Evolutionary conservation across 768 basidiomycete genomes (phyloP).

Genomic region (Suillus subalutaceus): DNA sequence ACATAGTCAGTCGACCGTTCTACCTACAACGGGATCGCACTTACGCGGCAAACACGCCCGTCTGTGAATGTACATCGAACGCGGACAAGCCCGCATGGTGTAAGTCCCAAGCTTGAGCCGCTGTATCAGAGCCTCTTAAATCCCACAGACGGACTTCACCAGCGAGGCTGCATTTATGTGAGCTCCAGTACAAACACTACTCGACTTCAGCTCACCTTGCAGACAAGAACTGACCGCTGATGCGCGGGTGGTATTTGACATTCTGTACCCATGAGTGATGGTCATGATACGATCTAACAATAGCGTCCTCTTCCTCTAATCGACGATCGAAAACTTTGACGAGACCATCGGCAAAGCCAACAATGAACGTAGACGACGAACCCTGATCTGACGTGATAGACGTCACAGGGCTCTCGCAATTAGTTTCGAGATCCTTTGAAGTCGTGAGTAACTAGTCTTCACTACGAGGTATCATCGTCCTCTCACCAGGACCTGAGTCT

Average conservation of each 20-base stretch:
- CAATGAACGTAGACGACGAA: constrained; percentile 78
- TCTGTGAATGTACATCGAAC: constrained; percentile 84
- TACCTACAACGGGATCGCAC: constrained; percentile 29
- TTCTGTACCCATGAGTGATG: constrained; percentile 92
- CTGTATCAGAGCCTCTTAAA: constrained; percentile 62
- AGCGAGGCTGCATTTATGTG: constrained; percentile 59
- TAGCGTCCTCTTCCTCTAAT: constrained; percentile 79
- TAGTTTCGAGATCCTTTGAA: constrained; percentile 82
- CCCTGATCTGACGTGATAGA: constrained; percentile 78
- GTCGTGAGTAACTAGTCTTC: constrained; percentile 8
- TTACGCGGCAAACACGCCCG: constrained; percentile 85
- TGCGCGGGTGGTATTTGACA: constrained; percentile 79
- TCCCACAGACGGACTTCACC: constrained; percentile 95
- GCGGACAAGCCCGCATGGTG: constrained; percentile 76
- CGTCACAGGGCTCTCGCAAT: constrained; percentile 89
- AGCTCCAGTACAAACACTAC: not conserved
- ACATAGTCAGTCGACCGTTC: constrained; percentile 8
- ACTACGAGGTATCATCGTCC: not conserved
- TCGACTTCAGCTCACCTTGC: constrained; percentile 62
- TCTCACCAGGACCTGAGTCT: constrained; percentile 72
- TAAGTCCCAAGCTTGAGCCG: constrained; percentile 64
- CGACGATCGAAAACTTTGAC: constrained; percentile 92
- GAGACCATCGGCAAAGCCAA: constrained; percentile 91
- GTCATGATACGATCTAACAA: constrained; percentile 74
- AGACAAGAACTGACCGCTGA: constrained; percentile 73